Conservation (phyloP, 306 rosid species). For the Glycine latifolia region DNA sequence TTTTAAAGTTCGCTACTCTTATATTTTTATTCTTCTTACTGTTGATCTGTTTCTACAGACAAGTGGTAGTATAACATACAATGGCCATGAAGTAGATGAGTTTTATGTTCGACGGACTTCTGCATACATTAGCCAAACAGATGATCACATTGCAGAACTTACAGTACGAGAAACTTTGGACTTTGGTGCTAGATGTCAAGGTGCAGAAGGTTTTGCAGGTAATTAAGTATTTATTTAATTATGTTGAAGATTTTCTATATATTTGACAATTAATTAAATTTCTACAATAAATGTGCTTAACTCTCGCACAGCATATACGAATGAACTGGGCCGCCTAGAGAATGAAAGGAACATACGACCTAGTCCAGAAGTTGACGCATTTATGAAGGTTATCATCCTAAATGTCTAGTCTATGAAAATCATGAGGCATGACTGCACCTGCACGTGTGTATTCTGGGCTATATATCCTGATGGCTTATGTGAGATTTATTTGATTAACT, state of each 20-base stretch:
- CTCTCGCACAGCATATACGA: slow-evolving; percentile 59
- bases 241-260: not conserved
- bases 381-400: slow-evolving; percentile 76
- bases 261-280: not conserved
- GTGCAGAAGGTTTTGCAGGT: slow-evolving; percentile 82
- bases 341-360: slow-evolving; percentile 71
- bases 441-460: not conserved
- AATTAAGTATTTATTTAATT: not conserved
- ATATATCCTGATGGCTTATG: not conserved
- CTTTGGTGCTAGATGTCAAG: slow-evolving; percentile 96
- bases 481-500: slow-evolving; percentile 42
- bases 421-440: not conserved
- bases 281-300: not conserved
- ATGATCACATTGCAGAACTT: slow-evolving; percentile 80
- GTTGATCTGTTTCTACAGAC: slow-evolving; percentile 53
- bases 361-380: slow-evolving; percentile 84
- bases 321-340: slow-evolving; percentile 61
- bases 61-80: slow-evolving; percentile 78
- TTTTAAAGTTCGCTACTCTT: not conserved
- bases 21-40: not conserved
- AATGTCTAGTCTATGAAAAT: slow-evolving; percentile 24
- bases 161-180: slow-evolving; percentile 93
- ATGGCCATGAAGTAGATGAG: slow-evolving; percentile 66
- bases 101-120: slow-evolving; percentile 81
- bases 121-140: slow-evolving; percentile 93